These are phyloP conservation scores for Dactylellina leptospora DNA, from an alignment of 2,329 filamentous ascomycete species.

Conservation along the genomic window DNA sequence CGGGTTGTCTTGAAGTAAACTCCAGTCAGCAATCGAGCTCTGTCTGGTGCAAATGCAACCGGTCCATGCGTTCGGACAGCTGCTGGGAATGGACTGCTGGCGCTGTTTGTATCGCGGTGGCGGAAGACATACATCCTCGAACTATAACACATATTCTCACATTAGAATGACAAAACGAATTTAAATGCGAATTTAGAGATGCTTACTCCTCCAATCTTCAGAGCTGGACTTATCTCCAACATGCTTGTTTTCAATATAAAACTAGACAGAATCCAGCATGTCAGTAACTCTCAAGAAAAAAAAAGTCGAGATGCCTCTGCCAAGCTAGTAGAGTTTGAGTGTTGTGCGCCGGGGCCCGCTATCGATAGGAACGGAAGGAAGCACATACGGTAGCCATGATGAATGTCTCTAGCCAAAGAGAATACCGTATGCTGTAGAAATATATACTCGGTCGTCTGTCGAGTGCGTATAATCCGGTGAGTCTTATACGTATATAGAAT, in stretches of 20 bases:
- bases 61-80: slow-evolving; percentile 34
- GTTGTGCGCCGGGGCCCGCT: slow-evolving; percentile 11
- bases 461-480: too few species aligned
- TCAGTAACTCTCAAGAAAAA: slow-evolving; percentile 1
- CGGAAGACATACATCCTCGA: slow-evolving; percentile 56
- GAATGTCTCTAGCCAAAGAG: too few species aligned
- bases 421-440: too few species aligned
- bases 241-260: slow-evolving; percentile 80
- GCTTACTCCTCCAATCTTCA: slow-evolving; percentile 84
- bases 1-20: slow-evolving; percentile 71
- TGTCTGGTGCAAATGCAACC: slow-evolving; percentile 52
- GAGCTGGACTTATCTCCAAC: slow-evolving; percentile 77
- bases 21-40: slow-evolving; percentile 42
- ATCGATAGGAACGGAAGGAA: slow-evolving; percentile 35
- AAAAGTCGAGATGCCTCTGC: background rate
- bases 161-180: slow-evolving; percentile 6
- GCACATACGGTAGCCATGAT: slow-evolving; percentile 42
- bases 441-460: too few species aligned
- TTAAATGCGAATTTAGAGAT: background rate
- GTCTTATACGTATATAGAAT: too few species aligned
- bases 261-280: slow-evolving; percentile 59
- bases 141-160: slow-evolving; percentile 57
- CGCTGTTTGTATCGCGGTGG: slow-evolving; percentile 11
- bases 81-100: slow-evolving; percentile 13
- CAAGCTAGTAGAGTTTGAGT: slow-evolving; percentile 23